Evolutionary conservation across 1,284 basidiomycete species (phyloP).

Genomic region (Rhizopogon parksii): DNA sequence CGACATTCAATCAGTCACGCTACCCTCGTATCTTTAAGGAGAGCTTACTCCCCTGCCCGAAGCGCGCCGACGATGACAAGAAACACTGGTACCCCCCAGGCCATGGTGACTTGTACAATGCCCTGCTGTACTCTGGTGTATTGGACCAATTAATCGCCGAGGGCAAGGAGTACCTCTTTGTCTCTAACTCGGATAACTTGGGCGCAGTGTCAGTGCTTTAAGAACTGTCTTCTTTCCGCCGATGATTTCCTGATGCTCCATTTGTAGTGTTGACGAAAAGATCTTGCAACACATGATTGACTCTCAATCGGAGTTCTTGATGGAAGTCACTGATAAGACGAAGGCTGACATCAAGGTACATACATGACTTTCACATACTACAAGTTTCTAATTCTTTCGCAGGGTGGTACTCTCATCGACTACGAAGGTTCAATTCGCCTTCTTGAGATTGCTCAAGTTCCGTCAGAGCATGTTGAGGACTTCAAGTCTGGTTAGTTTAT

Average conservation of each 20-base stretch:
- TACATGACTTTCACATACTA: constrained; percentile 8
- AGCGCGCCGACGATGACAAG: constrained; percentile 86
- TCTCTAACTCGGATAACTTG: constrained; percentile 98
- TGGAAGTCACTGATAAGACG: constrained; percentile 99
- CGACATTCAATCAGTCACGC: constrained; percentile 96
- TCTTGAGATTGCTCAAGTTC: constrained; percentile 98
- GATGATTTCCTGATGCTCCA: constrained; percentile 8
- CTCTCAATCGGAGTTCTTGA: constrained; percentile 83
- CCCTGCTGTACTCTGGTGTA: constrained; percentile 90
- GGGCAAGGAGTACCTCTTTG: constrained; percentile 99
- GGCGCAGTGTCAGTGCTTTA: constrained; percentile 82
- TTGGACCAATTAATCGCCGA: constrained; percentile 91
- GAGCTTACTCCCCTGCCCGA: constrained; percentile 85
- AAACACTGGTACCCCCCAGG: constrained; percentile 98
- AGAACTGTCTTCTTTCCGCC: constrained; percentile 19
- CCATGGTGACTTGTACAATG: constrained; percentile 96
- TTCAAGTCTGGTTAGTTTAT: constrained; percentile 83
- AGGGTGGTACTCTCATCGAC: constrained; percentile 94
- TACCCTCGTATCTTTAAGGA: constrained; percentile 98
- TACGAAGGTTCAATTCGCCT: constrained; percentile 93
- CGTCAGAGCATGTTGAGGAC: constrained; percentile 96
- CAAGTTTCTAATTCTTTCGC: constrained; percentile 23
- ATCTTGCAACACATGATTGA: constrained; percentile 92
- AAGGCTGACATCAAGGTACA: constrained; percentile 95
- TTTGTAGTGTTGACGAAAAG: constrained; percentile 63